Percentiles rank a stretch among this genome's conserved stretches.
Conservation (phyloP, 2,329 filamentous ascomycete species). For the Fusarium staphyleae region DNA sequence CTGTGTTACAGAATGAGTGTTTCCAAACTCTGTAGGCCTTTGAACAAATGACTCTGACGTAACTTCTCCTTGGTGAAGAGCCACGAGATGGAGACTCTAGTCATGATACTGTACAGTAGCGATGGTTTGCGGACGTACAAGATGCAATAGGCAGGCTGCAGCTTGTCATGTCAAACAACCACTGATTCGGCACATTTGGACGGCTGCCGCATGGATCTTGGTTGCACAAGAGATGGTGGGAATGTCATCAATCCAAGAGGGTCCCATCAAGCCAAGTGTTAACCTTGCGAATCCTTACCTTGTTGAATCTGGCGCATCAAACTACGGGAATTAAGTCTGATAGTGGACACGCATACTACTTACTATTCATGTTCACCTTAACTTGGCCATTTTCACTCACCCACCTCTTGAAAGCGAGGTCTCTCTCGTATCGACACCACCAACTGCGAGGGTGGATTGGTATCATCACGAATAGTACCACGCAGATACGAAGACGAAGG, state of each 20-base stretch:
- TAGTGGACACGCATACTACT: background rate
- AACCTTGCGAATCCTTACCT: constrained; percentile 6
- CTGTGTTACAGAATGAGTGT: constrained; percentile 8
- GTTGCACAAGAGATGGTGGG: constrained; percentile 23
- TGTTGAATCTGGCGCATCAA: constrained; percentile 3
- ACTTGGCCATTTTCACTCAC: background rate
- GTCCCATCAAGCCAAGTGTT: background rate
- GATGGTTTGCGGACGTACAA: constrained; percentile 7
- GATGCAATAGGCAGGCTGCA: constrained; percentile 26
- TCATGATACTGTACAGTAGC: background rate
- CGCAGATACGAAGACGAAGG: background rate
- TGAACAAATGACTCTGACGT: constrained; percentile 24
- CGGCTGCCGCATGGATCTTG: constrained; percentile 18
- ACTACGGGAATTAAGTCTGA: background rate
- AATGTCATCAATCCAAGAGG: constrained; percentile 2
- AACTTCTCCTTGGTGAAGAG: constrained; percentile 19
- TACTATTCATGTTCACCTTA: background rate
- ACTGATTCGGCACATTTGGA: constrained; percentile 3
- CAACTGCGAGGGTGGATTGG: background rate
- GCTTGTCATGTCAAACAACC: constrained; percentile 17
- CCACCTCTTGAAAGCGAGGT: background rate
- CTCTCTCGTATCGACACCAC: constrained; percentile 6
- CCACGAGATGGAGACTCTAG: background rate
- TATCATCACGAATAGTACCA: constrained; percentile 6
- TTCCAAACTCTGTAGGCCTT: constrained; percentile 1